Evolutionary conservation across 2,329 filamentous ascomycete genomes (phyloP).

Genomic region (Phaeosphaeria sp.): DNA sequence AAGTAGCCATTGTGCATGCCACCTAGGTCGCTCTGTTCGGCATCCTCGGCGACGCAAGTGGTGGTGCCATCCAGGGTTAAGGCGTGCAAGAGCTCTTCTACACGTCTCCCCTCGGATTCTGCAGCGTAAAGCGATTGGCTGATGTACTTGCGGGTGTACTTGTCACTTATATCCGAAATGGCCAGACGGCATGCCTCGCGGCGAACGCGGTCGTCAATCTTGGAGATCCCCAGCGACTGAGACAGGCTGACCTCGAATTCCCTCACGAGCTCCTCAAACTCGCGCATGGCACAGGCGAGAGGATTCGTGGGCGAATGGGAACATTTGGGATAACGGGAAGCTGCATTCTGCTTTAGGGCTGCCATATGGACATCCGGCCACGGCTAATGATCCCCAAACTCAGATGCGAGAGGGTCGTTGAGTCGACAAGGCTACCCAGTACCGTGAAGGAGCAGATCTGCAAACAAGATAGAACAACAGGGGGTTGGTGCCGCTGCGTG

Average conservation of each 20-base stretch:
- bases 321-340: background rate
- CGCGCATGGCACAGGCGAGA: slow-evolving; percentile 40
- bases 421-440: too few relatives aligned
- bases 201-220: slow-evolving; percentile 23
- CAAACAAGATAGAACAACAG: background rate
- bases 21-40: slow-evolving; percentile 11
- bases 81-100: slow-evolving; percentile 38
- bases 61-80: slow-evolving; percentile 11
- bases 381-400: background rate
- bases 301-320: slow-evolving; percentile 24
- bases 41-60: slow-evolving; percentile 11
- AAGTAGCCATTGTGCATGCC: slow-evolving; percentile 44
- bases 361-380: background rate
- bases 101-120: slow-evolving; percentile 38
- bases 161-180: slow-evolving; percentile 38
- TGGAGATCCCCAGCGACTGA: slow-evolving; percentile 31
- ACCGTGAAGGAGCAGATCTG: background rate
- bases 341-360: background rate
- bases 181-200: slow-evolving; percentile 42
- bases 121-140: slow-evolving; percentile 35
- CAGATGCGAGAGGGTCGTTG: background rate
- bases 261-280: slow-evolving; percentile 40
- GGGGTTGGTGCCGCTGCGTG: background rate
- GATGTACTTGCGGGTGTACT: slow-evolving; percentile 42
- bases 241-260: slow-evolving; percentile 38